Conservation (phyloP, 768 basidiomycete species). For the Infundibulicybe gibba region DNA sequence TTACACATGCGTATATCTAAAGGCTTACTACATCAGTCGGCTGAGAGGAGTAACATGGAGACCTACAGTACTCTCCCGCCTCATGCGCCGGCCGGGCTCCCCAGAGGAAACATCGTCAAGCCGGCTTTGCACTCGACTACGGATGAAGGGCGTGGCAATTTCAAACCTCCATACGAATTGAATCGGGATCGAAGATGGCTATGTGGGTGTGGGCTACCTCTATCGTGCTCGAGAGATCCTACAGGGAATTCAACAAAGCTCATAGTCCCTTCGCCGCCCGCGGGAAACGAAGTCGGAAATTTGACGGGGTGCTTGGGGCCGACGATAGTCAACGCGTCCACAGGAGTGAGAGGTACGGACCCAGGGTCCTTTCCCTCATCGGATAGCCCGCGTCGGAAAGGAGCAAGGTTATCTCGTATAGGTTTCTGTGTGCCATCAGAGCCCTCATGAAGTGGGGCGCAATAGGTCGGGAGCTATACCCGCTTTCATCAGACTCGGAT, state of each 20-base stretch:
- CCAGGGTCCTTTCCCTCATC: constrained; percentile 74
- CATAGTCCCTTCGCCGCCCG: constrained; percentile 44
- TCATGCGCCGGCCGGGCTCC: constrained; percentile 81
- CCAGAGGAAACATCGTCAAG: constrained; percentile 51
- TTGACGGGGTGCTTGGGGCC: constrained; percentile 53
- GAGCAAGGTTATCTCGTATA: constrained; percentile 56
- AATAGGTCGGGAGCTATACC: constrained; percentile 46
- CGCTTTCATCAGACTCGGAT: constrained; percentile 51
- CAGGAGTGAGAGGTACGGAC: constrained; percentile 35
- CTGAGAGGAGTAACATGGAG: too few species aligned
- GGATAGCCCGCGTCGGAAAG: constrained; percentile 69
- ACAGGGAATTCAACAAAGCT: constrained; percentile 84
- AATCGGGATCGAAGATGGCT: constrained; percentile 57
- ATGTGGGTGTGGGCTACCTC: constrained; percentile 52
- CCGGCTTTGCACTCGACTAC: constrained; percentile 81
- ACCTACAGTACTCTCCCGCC: constrained; percentile 90
- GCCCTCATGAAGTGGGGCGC: constrained; percentile 40
- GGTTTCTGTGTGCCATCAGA: constrained; percentile 45
- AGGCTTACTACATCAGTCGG: too few species aligned
- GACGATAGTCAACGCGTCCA: constrained; percentile 38
- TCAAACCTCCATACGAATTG: constrained; percentile 75
- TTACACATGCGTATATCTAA: too few species aligned
- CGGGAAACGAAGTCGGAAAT: constrained; percentile 52
- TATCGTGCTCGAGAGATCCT: constrained; percentile 68
- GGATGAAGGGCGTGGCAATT: constrained; percentile 70